phyloP scores from a whole-genome alignment of 257 asterid species.

The Paraleonurus japonicus region DNA sequence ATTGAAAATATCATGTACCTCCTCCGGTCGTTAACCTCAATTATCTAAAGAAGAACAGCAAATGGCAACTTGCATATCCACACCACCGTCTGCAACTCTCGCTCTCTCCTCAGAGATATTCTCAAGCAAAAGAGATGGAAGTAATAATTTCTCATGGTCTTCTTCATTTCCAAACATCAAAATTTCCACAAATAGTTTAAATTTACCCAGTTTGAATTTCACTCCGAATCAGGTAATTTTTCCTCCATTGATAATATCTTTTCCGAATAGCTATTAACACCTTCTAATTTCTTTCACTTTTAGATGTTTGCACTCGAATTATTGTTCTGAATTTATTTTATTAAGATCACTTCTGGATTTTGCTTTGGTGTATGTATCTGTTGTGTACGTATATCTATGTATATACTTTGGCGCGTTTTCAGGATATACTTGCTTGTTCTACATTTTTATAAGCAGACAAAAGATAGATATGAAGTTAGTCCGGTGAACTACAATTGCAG shows the following conservation, averaged over 20 bases:
- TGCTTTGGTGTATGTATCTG: neutral
- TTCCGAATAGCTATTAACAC: neutral
- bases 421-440: neutral
- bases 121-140: constrained; percentile 26
- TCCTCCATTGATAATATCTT: neutral
- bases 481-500: neutral
- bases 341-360: neutral
- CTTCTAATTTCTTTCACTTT: neutral
- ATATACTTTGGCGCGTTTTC: neutral
- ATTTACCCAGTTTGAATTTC: constrained; percentile 28
- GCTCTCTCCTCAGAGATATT: constrained; percentile 46
- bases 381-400: neutral
- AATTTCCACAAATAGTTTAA: constrained; percentile 25
- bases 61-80: constrained; percentile 43
- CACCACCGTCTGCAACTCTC: constrained; percentile 31
- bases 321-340: neutral
- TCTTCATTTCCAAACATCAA: constrained; percentile 62
- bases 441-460: neutral
- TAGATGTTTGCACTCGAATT: neutral
- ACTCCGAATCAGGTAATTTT: constrained; percentile 44
- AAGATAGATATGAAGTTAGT: neutral
- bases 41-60: neutral
- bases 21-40: neutral
- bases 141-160: constrained; percentile 61
- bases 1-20: neutral